These are phyloP conservation scores for Salix purpurea DNA, from an alignment of 345 rosid genomes.

Conservation along the genomic window DNA sequence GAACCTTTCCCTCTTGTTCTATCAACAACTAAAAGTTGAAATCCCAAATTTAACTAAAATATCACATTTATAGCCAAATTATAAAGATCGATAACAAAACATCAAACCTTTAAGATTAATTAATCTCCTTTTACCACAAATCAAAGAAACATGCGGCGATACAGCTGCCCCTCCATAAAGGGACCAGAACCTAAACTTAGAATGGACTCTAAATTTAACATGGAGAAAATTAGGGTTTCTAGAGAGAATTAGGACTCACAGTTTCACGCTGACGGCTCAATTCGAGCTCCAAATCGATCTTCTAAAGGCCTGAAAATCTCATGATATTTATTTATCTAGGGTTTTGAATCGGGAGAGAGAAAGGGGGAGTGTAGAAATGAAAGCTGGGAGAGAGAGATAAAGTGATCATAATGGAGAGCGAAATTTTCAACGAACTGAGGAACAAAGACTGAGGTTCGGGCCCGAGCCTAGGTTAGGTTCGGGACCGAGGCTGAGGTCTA, in stretches of 20 bases:
- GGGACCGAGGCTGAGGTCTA: background rate
- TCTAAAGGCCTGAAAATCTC: background rate
- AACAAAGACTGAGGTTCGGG: background rate
- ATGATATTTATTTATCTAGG: background rate
- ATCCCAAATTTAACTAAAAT: background rate
- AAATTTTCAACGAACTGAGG: no score
- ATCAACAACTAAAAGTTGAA: background rate
- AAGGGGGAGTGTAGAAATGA: background rate
- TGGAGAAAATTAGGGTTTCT: slow-evolving; percentile 39
- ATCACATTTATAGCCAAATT: background rate
- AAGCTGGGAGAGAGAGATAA: background rate
- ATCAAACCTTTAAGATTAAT: background rate
- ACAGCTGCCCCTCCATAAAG: slow-evolving; percentile 12
- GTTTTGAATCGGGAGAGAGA: background rate
- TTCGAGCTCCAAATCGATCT: slow-evolving; percentile 29
- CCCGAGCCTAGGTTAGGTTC: background rate
- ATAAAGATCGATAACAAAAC: slow-evolving; percentile 23
- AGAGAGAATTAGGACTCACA: slow-evolving; percentile 33
- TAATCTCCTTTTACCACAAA: background rate
- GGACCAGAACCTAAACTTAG: background rate
- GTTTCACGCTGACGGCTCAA: slow-evolving; percentile 20
- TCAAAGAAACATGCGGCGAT: slow-evolving; percentile 11
- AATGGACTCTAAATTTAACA: background rate
- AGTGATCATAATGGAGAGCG: background rate
- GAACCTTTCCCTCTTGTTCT: background rate